Evolutionary conservation across 768 basidiomycete species (phyloP), one percentile per base, ranked within the genome.

Genomic region (Xanthoconium purpureum): DNA sequence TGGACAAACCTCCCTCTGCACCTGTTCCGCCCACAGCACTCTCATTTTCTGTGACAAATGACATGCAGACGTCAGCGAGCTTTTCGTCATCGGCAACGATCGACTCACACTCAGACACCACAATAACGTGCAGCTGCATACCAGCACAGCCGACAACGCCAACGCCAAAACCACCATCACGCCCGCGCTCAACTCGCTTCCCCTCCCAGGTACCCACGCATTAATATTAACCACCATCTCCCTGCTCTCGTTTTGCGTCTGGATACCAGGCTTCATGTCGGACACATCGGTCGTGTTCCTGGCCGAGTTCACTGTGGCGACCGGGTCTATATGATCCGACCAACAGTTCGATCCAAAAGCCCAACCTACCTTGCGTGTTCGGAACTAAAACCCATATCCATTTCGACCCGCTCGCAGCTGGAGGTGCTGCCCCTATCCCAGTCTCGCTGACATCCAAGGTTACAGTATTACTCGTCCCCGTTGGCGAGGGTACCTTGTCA

Each of bases 21-120:
- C 24, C 48, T 37, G 15, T 30, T 28, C 54, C 24, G 24, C 24
- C 24, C 24, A 40, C 24, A 3, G 50, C 57, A 9, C 20, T n/a
- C 30, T 54, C 44, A 30, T 54, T 30, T 28, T 47, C 64, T 66
- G 50, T 7, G 13, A 33, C 10, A n/a, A 24, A 24, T 24, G 4
- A 24, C 33, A 12, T 10, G 30, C 18, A 45, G 12, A 32, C 49
- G 39, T 61, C 59, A 66, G 45, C 47, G 14, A 20, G 8, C 20
- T 18, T 32, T 8, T 44, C 38, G 36, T 39, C 43, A 24, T 32
- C 29, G 32, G 15, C n/a, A 1, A 18, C 42, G 33, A 29, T 44
- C 24, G 33, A 7, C 77, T 91, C 15, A 84, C 89, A 13, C 70
- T 88, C 57, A 84, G 89, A 68, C 92, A 90, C 68, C 75, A 87